Evolutionary conservation across 1,139 yeast genomes (phyloP).

Genomic region (Wickerhamomyces sp.): DNA sequence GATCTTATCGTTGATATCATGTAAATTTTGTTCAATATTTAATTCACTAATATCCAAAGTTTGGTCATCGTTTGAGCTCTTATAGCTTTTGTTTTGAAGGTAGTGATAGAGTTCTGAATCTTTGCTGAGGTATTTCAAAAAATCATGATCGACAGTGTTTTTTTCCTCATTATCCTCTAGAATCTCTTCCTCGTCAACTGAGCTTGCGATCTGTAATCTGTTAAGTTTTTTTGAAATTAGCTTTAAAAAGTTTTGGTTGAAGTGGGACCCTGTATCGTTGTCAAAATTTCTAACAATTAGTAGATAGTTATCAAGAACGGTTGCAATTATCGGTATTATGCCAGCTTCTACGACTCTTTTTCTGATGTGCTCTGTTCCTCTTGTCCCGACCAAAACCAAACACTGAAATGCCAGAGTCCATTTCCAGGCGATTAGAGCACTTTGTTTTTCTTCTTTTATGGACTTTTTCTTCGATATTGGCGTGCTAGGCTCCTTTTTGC

Average conservation of each 20-base stretch:
- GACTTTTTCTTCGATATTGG: constrained; percentile 14
- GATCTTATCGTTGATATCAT: constrained; percentile 19
- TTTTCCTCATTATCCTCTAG: background rate
- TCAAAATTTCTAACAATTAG: constrained; percentile 32
- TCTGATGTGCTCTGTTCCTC: constrained; percentile 85
- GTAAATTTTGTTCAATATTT: constrained; percentile 13
- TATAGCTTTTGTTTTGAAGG: background rate
- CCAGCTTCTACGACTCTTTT: constrained; percentile 90
- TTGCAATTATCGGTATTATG: constrained; percentile 83
- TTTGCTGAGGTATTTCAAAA: constrained; percentile 1
- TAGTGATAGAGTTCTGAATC: constrained; percentile 5
- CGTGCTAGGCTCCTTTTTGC: constrained; percentile 30
- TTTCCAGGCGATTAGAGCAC: constrained; percentile 80
- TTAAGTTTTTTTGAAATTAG: constrained; percentile 2
- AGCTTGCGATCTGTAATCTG: background rate
- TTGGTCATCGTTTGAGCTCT: background rate
- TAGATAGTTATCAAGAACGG: constrained; percentile 83
- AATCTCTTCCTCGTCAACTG: background rate
- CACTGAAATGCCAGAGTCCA: constrained; percentile 96
- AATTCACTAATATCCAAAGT: constrained; percentile 6
- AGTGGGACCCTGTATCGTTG: constrained; percentile 23
- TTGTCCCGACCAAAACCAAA: constrained; percentile 81
- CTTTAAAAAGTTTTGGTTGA: constrained; percentile 10
- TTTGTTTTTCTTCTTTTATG: constrained; percentile 28
- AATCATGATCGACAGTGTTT: background rate